Base-by-base conservation (phyloP, 2,329 filamentous ascomycete genomes). In the Cercospora sp. region DNA sequence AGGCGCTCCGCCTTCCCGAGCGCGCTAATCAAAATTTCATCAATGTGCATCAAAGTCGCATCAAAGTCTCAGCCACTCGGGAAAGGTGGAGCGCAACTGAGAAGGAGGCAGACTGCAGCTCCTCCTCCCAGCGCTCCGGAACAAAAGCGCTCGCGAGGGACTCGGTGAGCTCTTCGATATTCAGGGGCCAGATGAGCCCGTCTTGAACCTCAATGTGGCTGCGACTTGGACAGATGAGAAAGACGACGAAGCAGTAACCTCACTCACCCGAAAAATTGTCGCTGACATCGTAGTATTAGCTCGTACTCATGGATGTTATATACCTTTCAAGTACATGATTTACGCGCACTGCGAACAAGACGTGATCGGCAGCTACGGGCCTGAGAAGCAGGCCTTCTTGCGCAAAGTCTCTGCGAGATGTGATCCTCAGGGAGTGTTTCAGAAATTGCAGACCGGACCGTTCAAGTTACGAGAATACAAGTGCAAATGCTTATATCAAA, bases 351-450 rank as follows among this genome's bases (percentile, higher is more conserved):
- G 55, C 21, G 40, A 58, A 45, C 64, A 66, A 55, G 62, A 67
- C 45, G 65, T 66, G 3, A 34, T 67, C 18, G 43, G 34, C 10
- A 65, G 65, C 16, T 69, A 69, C 59, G 65, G 67, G 7, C 32
- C 21, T 10, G 65, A 51, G 2, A 61, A 66, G 16, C 40, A 57
- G 10, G 61, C 10, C 8, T 61, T 55, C 16, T 30, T 69, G 67
- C 51, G 55, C 18, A 32, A n/a, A 34, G 37, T 66, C 5, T 45
- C 60, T 32, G 61, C 12, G 55, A 57, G 65, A 34, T 69, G 65
- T 67, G 67, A 69, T 63, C 65, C 67, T n/a, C 30, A 53, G 18
- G 45, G 65, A 6, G 57, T 69, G 5, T 66, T 63, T 26, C 67
- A 69, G 65, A 57, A 49, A 18, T 45, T 45, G 40, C 43, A 34